Base-by-base conservation (phyloP, 495 filamentous ascomycete species). In the Talaromyces adpressus region DNA sequence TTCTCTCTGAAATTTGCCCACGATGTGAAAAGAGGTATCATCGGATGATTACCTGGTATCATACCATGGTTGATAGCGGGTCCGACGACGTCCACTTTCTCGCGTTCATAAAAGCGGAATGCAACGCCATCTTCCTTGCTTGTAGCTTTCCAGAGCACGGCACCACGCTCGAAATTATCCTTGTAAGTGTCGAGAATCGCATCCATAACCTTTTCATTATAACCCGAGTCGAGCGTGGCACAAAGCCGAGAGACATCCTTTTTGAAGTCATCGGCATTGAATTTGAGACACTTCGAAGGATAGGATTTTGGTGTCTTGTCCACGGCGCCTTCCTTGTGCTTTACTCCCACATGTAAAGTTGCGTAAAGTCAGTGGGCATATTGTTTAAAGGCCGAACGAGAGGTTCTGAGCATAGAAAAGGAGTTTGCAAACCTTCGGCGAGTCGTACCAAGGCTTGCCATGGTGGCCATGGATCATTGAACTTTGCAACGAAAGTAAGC, bases 91-190 rank as follows among this genome's bases (percentile, higher is more conserved):
- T 51, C 62, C 12, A 65, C 62, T 22, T 39, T 62, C 6, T 22
- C n/a, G 39, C 64, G 64, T 32, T 66, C 64, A 16, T 64, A 65
- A 18, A 65, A 66, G n/a, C 64, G 64, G 16, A 64, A 66, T 22
- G 63, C 63, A 20, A 66, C 52, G 18, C 36, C 64, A 54, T 66
- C 64, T 41, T 59, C 52, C n/a, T n/a, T 29, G 57, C 64, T 56
- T 1, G 64, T 66, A 14, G 62, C 62, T 47, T 63, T 53, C 64
- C 64, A 66, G 45, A 60, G 62, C 22, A 66, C 64, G 5, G 64
- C 64, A 2, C 64, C 64, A 3, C 63, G 52, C 12, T 41, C 47
- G 39, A 64, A 66, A 36, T 63, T 66, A 29, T 58, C 52, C n/a
- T 25, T 36, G 16, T 64, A 66, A 39, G 53, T 52, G n/a, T 47